Conservation (phyloP, 257 asterid genomes). For the Gentiana straminea region DNA sequence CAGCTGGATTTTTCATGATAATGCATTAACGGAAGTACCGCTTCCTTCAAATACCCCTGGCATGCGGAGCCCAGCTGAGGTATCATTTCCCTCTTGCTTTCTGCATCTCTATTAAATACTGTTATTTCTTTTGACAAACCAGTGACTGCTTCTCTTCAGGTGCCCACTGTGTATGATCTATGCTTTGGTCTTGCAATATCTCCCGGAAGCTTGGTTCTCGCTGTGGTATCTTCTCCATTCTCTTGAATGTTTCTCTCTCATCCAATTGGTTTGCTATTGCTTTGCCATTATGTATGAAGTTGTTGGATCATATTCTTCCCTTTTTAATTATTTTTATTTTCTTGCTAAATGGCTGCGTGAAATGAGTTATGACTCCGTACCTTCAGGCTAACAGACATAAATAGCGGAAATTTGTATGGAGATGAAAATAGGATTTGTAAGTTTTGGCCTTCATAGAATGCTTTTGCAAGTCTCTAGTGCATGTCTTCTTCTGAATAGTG, state of each 20-base stretch:
- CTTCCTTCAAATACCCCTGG: constrained; percentile 51
- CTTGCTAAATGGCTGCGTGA: neutral
- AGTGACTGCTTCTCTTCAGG: constrained; percentile 31
- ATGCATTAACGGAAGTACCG: constrained; percentile 46
- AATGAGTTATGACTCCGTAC: neutral
- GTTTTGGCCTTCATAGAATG: too few species aligned
- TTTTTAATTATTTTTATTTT: too few species aligned
- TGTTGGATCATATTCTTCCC: too few species aligned
- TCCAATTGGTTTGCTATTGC: neutral
- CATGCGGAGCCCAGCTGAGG: constrained; percentile 46
- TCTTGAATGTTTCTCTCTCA: neutral
- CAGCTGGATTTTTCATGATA: constrained; percentile 58
- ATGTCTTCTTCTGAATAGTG: too few species aligned
- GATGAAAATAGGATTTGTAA: too few species aligned
- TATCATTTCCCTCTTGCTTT: constrained; percentile 27
- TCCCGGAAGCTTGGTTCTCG: constrained; percentile 78
- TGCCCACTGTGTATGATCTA: constrained; percentile 53
- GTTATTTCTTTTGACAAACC: constrained; percentile 12
- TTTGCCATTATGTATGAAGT: too few species aligned
- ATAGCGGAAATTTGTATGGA: too few species aligned
- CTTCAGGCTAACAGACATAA: neutral
- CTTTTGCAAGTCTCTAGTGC: too few species aligned
- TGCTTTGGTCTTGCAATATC: constrained; percentile 92
- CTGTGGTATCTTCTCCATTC: constrained; percentile 48
- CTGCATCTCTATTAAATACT: constrained; percentile 4